phyloP scores from a whole-genome alignment of 2,329 filamentous ascomycete genomes.

The Albophoma yamanashiensis region DNA sequence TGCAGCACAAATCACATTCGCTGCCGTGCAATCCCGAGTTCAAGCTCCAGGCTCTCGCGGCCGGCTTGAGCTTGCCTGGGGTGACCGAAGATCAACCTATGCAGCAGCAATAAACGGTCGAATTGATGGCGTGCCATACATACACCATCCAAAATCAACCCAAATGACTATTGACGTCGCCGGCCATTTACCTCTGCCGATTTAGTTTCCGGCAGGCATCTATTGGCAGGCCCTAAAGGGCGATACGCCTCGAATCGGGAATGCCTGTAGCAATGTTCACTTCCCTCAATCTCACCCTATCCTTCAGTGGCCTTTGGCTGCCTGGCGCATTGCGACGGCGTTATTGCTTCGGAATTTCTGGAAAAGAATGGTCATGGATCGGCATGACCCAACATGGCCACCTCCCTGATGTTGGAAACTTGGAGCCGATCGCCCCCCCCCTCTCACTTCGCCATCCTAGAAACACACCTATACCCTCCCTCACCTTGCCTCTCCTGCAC shows the following conservation, averaged over 20 bases:
- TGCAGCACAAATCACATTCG: constrained; percentile 66
- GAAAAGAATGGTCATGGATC: background rate
- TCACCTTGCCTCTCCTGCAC: background rate
- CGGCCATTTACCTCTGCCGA: background rate
- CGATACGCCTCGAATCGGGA: background rate
- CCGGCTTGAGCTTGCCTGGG: constrained; percentile 29
- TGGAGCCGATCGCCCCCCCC: background rate
- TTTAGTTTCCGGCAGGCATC: background rate
- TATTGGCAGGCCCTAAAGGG: background rate
- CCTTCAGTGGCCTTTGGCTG: background rate
- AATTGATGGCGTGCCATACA: background rate
- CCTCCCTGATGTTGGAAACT: background rate
- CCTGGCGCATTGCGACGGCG: constrained; percentile 5
- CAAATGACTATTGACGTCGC: background rate
- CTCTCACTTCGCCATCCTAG: background rate
- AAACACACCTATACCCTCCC: background rate
- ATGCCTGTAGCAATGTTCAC: background rate
- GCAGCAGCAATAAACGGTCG: constrained; percentile 12
- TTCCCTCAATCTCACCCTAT: background rate
- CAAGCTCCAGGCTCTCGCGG: constrained; percentile 33
- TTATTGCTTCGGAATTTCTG: constrained; percentile 1
- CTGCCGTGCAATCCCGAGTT: constrained; percentile 82
- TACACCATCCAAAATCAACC: background rate
- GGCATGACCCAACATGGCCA: background rate
- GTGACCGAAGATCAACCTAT: constrained; percentile 35